phyloP scores from a whole-genome alignment of 331 rosid species.

The Quercus phellos region DNA sequence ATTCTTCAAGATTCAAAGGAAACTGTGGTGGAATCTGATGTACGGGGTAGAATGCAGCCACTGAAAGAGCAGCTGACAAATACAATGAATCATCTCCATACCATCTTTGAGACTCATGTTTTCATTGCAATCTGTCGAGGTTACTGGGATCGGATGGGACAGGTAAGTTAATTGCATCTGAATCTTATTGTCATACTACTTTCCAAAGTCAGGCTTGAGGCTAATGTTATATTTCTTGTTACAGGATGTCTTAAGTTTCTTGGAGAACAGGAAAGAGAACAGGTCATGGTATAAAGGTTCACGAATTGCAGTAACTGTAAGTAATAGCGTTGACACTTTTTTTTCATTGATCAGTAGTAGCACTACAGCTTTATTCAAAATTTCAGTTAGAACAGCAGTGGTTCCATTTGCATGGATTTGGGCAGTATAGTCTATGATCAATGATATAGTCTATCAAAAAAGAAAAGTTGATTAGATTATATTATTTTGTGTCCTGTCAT shows the following conservation, averaged over 20 bases:
- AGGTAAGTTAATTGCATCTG: constrained; percentile 39
- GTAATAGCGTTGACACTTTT: constrained; percentile 16
- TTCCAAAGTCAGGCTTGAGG: background rate
- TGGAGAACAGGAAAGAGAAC: constrained; percentile 92
- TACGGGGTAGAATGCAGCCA: constrained; percentile 77
- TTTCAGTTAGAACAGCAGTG: background rate
- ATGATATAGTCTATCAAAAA: background rate
- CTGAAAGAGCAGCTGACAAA: constrained; percentile 67
- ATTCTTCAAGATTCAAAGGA: constrained; percentile 93
- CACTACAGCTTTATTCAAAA: background rate
- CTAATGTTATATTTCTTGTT: constrained; percentile 8
- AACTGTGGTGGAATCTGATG: constrained; percentile 73
- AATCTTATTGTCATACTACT: background rate
- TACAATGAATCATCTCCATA: constrained; percentile 67
- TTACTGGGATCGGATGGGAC: constrained; percentile 98
- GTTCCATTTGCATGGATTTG: background rate
- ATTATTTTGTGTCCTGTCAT: background rate
- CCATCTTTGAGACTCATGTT: constrained; percentile 65
- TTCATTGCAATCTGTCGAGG: constrained; percentile 81
- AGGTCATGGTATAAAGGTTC: constrained; percentile 94
- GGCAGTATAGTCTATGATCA: background rate
- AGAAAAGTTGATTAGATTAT: background rate
- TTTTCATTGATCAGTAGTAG: background rate
- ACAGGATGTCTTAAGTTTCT: constrained; percentile 88
- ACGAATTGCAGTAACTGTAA: constrained; percentile 80